These are phyloP conservation scores for Blastomyces parvus DNA, from an alignment of 2,329 filamentous ascomycete genomes.

Conservation along the genomic window DNA sequence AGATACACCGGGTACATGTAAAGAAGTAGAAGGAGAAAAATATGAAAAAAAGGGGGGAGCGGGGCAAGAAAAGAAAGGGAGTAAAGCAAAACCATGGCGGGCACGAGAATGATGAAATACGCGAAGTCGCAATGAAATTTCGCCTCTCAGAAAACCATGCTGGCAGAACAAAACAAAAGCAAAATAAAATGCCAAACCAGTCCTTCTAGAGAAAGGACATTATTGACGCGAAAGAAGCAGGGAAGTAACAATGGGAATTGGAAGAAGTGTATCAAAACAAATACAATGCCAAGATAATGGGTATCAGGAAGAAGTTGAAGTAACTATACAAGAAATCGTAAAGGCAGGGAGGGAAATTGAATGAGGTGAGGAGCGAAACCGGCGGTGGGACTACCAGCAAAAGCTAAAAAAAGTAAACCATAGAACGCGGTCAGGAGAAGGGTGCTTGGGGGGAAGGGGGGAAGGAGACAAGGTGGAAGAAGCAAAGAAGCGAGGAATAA, in stretches of 20 bases:
- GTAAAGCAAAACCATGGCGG: neutral
- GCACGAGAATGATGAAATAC: neutral
- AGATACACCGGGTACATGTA: neutral
- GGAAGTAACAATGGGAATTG: slow-evolving; percentile 14
- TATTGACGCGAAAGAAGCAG: neutral
- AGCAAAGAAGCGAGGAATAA: neutral
- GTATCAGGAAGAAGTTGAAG: slow-evolving; percentile 1
- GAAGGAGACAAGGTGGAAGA: neutral
- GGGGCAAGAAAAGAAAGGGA: neutral
- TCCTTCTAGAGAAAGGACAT: neutral
- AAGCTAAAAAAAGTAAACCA: neutral
- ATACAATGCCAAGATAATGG: slow-evolving; percentile 8
- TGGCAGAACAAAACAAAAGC: neutral
- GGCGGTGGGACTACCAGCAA: neutral
- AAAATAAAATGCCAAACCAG: neutral
- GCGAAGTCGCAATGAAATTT: slow-evolving; percentile 18
- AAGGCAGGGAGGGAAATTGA: neutral
- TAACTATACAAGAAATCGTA: neutral
- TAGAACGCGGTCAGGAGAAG: neutral
- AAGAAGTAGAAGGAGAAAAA: neutral
- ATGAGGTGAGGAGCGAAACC: neutral
- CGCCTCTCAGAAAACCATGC: neutral
- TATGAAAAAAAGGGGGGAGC: neutral
- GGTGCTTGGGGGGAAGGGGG: neutral
- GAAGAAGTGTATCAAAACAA: slow-evolving; percentile 7